These are phyloP conservation scores for Spatholobus suberectus DNA, from an alignment of 306 rosid species.

Conservation along the genomic window DNA sequence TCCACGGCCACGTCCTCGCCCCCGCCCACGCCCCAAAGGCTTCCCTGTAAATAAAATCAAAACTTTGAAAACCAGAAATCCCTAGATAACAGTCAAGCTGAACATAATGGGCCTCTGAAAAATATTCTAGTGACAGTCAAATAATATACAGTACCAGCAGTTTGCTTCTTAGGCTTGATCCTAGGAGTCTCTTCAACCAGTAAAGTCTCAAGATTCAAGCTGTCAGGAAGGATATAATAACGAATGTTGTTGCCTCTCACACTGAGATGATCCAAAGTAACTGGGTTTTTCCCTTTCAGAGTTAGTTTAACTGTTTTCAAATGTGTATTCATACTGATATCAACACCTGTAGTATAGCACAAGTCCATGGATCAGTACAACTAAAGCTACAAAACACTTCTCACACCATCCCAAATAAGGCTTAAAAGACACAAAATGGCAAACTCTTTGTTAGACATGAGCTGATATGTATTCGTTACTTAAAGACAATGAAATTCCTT, in stretches of 20 bases:
- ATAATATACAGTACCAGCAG: slow-evolving; percentile 70
- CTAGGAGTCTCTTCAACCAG: slow-evolving; percentile 68
- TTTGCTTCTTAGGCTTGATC: slow-evolving; percentile 95
- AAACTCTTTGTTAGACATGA: slow-evolving; percentile 7
- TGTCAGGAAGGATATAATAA: slow-evolving; percentile 68
- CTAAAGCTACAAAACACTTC: slow-evolving; percentile 33
- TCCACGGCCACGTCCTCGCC: slow-evolving; percentile 87
- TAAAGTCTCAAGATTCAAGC: slow-evolving; percentile 57
- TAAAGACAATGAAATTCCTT: not conserved
- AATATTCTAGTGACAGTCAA: not conserved
- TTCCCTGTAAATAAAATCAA: slow-evolving; percentile 60
- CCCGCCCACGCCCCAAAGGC: slow-evolving; percentile 82
- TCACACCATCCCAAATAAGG: not conserved
- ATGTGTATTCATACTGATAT: slow-evolving; percentile 74
- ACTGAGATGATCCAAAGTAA: slow-evolving; percentile 92
- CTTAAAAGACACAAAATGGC: not conserved
- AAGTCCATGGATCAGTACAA: slow-evolving; percentile 43
- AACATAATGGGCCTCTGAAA: not conserved
- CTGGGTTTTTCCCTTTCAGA: slow-evolving; percentile 92
- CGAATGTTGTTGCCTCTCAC: slow-evolving; percentile 96
- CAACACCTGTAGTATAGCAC: slow-evolving; percentile 57
- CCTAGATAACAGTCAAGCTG: not conserved
- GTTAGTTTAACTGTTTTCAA: slow-evolving; percentile 93
- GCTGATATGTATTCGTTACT: not conserved
- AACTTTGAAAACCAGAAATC: slow-evolving; percentile 15